A percentile compares a stretch with the other conserved stretches of the same genome.
Conservation (phyloP, 202 grass and related monocot genomes). For the Schoenoplectus tabernaemontani region DNA sequence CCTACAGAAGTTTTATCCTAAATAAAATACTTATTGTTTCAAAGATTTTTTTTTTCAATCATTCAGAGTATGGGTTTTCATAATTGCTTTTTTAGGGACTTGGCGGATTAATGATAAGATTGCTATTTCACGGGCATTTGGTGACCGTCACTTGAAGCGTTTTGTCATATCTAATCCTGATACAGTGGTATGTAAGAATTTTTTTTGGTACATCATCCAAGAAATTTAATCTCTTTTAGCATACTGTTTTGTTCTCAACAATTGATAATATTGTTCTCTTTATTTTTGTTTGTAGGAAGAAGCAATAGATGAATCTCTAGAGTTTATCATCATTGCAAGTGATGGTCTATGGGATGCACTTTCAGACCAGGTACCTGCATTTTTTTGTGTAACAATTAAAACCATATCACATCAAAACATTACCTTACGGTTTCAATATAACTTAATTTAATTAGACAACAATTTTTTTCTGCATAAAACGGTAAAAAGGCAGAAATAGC, state of each 20-base stretch:
- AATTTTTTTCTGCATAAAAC: too few species aligned
- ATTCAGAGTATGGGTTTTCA: background rate
- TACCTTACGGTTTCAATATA: background rate
- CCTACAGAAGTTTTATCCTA: background rate
- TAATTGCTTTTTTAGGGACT: constrained; percentile 1
- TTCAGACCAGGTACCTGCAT: constrained; percentile 12
- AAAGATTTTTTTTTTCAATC: background rate
- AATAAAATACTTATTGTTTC: background rate
- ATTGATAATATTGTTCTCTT: background rate
- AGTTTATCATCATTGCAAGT: constrained; percentile 25
- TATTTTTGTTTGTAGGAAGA: constrained; percentile 12
- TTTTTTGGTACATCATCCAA: background rate
- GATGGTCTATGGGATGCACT: constrained; percentile 25
- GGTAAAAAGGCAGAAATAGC: background rate
- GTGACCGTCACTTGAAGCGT: constrained; percentile 20
- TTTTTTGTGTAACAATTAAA: background rate
- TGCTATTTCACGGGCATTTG: constrained; percentile 24
- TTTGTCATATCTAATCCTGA: constrained; percentile 17
- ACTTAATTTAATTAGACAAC: background rate
- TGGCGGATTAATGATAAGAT: constrained; percentile 19
- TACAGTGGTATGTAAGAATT: constrained; percentile 4
- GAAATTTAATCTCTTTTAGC: background rate
- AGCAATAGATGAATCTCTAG: background rate
- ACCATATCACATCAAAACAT: background rate
- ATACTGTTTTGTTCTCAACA: background rate